These are phyloP conservation scores for Peniophora sp. DNA, from an alignment of 1,284 basidiomycete genomes.

Conservation along the genomic window DNA sequence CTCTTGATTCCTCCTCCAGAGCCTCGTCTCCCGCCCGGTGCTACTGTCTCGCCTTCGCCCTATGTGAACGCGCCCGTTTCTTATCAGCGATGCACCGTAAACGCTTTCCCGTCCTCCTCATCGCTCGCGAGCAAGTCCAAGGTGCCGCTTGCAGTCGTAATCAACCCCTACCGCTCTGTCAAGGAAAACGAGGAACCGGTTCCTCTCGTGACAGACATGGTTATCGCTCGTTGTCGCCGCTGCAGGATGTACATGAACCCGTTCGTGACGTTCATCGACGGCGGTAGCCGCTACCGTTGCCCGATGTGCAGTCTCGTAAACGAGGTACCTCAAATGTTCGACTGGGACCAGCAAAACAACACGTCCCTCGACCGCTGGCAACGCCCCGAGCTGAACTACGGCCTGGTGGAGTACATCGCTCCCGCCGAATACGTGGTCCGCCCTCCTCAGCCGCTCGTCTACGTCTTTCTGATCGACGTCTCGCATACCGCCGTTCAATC, in stretches of 20 bases:
- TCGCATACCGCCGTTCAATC: slow-evolving; percentile 88
- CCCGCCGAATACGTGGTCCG: slow-evolving; percentile 99
- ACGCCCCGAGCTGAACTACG: slow-evolving; percentile 89
- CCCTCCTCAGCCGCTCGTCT: slow-evolving; percentile 95
- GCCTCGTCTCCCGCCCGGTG: slow-evolving; percentile 78
- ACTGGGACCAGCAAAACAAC: slow-evolving; percentile 94
- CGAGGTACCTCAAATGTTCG: slow-evolving; percentile 97
- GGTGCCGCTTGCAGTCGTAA: slow-evolving; percentile 84
- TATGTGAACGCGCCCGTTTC: slow-evolving; percentile 82
- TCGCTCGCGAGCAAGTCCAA: slow-evolving; percentile 90
- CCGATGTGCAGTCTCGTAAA: slow-evolving; percentile 99
- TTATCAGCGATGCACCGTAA: slow-evolving; percentile 91
- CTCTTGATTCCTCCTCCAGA: slow-evolving; percentile 80
- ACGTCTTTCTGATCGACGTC: slow-evolving; percentile 96
- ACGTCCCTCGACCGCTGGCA: slow-evolving; percentile 95
- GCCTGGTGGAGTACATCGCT: slow-evolving; percentile 93
- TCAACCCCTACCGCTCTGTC: slow-evolving; percentile 88
- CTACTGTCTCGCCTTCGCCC: slow-evolving; percentile 77
- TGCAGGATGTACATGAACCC: slow-evolving; percentile 99
- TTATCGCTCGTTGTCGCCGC: slow-evolving; percentile 94
- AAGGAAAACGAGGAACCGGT: slow-evolving; percentile 73
- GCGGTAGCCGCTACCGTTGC: slow-evolving; percentile 97
- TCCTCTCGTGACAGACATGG: slow-evolving; percentile 86
- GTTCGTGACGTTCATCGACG: slow-evolving; percentile 97
- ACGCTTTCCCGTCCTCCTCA: slow-evolving; percentile 90